Base-by-base conservation (phyloP, 352 stramenopile species). In the Pythium dissimile region DNA sequence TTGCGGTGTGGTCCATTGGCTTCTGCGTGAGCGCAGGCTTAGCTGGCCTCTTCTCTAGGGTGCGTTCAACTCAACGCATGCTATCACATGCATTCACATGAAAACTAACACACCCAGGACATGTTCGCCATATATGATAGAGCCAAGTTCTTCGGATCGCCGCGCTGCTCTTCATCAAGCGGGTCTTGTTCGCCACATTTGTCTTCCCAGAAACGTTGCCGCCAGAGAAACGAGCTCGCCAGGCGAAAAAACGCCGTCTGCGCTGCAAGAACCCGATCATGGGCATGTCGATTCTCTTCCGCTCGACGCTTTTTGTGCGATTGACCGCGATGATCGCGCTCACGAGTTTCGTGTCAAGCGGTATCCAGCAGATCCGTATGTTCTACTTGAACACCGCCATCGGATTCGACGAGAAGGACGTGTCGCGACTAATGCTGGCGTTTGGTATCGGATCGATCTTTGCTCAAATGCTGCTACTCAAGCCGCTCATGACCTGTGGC, bases 331-430 rank as follows among this genome's bases (percentile, higher is more conserved):
- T 92, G 55, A 88, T 92, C 39, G 80, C 75, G 16, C 52, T 90
- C 43, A 89, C 79, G 28, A 82, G 48, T 18, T 92, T 92, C 43
- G 79, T 85, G 20, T 58, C 66, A 38, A 79, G 74, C 20, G 80
- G 78, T 8, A 59, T 86, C 39, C 76, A 62, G 30, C 77, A 88
- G 42, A 88, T 88, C 34, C 77, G 75, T 21, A 65, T 77, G 20
- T 92, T 88, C 59, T 90, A 83, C 59, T 67, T 92, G 15, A 92
- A 92, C 76, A 90, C 74, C 26, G 67, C 81, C 1, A 64, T 90
- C 18, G 77, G 75, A 1, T 90, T 90, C 47, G 54, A 88, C 34
- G 78, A 86, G 51, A 84, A 87, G 38, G 75, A 86, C 42, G 81
- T 74, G 2, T 73, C 78, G 16, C 73, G 69, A 2, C 49, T 91